Evolutionary conservation across 768 basidiomycete genomes (phyloP), one percentile per base, ranked within the genome.

Genomic region (Xanthoconium purpureum): DNA sequence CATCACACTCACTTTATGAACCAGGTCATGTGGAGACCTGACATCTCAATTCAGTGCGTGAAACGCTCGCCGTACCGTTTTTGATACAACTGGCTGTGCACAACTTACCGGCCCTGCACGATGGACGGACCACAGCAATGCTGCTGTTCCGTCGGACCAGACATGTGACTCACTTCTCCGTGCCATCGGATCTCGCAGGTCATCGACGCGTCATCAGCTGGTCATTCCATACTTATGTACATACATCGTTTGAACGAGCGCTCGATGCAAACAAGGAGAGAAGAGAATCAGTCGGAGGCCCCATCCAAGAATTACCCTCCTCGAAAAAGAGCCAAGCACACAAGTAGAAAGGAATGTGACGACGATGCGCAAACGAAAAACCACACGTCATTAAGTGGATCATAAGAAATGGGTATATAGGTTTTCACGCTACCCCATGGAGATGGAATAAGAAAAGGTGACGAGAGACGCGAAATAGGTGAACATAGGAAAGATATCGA

Each of bases 371-470:
- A 17, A 30, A 55, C n/a, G 33, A 29, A 43, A 46, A 52, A 28
- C 56, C 14, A 54, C 46, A 12, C 53, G 56, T 54, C 55, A 60
- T 57, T 70, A 64, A 57, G 51, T 50, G 55, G 52, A 61, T 62
- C 54, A 28, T 64, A 71, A 48, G 46, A 44, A 62, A 60, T 8
- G 63, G 62, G 68, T 65, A 65, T 66, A 67, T 70, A 62, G 33
- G 55, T 36, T 57, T 55, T 68, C 63, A 50, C 55, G 58, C 48
- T 56, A 62, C 58, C 65, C 54, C 57, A 20, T 46, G 50, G 47
- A 52, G 29, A 47, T 29, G 6, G 37, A 32, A 18, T 15, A 10
- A 40, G 36, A 29, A 47, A n/a, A 40, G 44, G 37, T 6, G 38
- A 33, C 12, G 49, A 52, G 28, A 46, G 28, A 49, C 40, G 24